Percentiles rank a stretch among this genome's conserved stretches.
These are phyloP conservation scores for Xylaria flabelliformis DNA, from an alignment of 495 filamentous ascomycete genomes.

Conservation along the genomic window DNA sequence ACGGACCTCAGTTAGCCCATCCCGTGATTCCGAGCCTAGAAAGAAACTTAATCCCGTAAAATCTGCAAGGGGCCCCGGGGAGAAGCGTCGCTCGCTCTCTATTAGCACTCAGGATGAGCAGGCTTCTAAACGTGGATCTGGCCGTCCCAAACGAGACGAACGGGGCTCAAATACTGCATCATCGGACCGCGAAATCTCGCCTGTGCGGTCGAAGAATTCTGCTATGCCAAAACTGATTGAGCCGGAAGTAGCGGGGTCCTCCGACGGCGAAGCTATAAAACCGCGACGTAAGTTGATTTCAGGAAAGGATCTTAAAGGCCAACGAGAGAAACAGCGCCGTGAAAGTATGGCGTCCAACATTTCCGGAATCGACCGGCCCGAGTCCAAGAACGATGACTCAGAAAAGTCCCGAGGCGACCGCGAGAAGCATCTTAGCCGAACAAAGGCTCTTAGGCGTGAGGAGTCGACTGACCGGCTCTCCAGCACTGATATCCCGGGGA, in stretches of 20 bases:
- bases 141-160: constrained; percentile 57
- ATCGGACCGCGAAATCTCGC: constrained; percentile 61
- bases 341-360: constrained; percentile 56
- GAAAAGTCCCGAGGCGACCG: constrained; percentile 43
- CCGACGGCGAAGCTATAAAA: constrained; percentile 60
- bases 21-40: constrained; percentile 46
- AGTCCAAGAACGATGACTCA: constrained; percentile 46
- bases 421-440: constrained; percentile 57
- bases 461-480: constrained; percentile 61
- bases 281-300: constrained; percentile 66
- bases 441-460: constrained; percentile 59
- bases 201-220: constrained; percentile 48
- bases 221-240: constrained; percentile 55
- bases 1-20: constrained; percentile 53
- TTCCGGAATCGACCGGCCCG: constrained; percentile 52
- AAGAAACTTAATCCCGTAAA: constrained; percentile 46
- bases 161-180: constrained; percentile 49
- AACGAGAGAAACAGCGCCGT: constrained; percentile 60
- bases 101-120: constrained; percentile 49
- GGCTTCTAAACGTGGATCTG: constrained; percentile 55
- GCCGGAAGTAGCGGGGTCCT: constrained; percentile 55
- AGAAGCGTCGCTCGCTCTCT: constrained; percentile 49
- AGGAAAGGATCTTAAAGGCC: constrained; percentile 62
- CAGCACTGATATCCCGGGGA: constrained; percentile 59
- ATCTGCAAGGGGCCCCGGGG: constrained; percentile 48